Evolutionary conservation across 2,329 filamentous ascomycete species (phyloP).

Genomic region (Claviceps lovelessii): DNA sequence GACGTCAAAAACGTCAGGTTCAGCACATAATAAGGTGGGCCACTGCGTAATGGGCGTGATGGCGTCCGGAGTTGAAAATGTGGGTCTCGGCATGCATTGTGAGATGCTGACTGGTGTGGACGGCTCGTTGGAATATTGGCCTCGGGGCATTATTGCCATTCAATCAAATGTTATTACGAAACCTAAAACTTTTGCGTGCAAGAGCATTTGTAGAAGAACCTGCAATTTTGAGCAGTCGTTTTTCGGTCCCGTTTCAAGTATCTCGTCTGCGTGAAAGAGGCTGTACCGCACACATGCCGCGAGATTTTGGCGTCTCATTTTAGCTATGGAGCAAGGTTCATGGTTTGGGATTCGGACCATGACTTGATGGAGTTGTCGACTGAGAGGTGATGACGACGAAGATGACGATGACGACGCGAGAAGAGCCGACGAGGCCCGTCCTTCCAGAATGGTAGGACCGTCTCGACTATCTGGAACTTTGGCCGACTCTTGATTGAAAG

Average conservation of each 20-base stretch:
- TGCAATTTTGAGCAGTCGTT: too few relatives aligned
- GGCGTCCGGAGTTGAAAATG: background rate
- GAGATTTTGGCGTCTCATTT: too few relatives aligned
- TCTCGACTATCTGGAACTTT: too few relatives aligned
- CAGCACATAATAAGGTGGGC: slow-evolving; percentile 19
- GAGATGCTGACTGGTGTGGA: background rate
- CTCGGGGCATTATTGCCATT: too few relatives aligned
- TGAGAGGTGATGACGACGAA: background rate
- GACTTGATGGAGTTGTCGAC: background rate
- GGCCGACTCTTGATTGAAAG: background rate
- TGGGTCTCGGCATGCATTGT: background rate
- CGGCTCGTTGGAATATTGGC: background rate
- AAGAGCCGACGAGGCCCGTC: background rate
- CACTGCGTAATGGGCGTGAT: slow-evolving; percentile 24
- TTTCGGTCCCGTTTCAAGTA: too few relatives aligned
- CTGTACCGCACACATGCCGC: too few relatives aligned
- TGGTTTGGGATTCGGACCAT: background rate
- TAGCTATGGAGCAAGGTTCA: too few relatives aligned
- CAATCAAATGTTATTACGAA: too few relatives aligned
- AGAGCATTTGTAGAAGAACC: too few relatives aligned
- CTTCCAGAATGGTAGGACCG: too few relatives aligned
- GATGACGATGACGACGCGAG: background rate
- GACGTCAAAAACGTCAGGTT: slow-evolving; percentile 23
- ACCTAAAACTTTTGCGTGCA: too few relatives aligned
- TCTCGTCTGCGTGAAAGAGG: too few relatives aligned